Evolutionary conservation across 2,329 filamentous ascomycete species (phyloP), one percentile per base, ranked within the genome.

Genomic region (Alternaria atra): DNA sequence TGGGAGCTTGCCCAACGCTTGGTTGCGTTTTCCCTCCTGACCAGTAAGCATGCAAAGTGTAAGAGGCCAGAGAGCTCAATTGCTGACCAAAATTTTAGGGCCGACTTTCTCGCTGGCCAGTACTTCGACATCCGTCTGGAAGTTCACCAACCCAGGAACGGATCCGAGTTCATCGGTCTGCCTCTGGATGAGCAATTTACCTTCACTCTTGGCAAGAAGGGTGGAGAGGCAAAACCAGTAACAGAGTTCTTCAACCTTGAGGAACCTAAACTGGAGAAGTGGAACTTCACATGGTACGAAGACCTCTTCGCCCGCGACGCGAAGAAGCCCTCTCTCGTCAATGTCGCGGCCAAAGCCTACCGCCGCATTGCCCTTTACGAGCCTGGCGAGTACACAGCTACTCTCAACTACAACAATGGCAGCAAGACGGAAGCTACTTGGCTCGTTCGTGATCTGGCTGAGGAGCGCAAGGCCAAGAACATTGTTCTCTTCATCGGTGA

Each of bases 261-360:
- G 2, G 91, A 94, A 76, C 90, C 92, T 20, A 80, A 87, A 75
- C 80, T 95, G 15, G 92, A 96, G 83, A 89, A 84, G 65, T 96
- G 92, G 92, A 86, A 89, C 67, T 95, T 95, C 75, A 85, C 84
- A n/a, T 95, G 91, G 90, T 94, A 87, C 73, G 92, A 94, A 82
- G 86, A 96, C 71, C 85, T 93, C 27, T 96, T 92, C 74, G 92
- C 92, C 29, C 82, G 89, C 73, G 91, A 94, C 70, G 88, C 87
- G 4, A 80, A 86, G 20, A 89, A 85, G 35, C 86, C 91, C 5
- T 91, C 89, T 1, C 73, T 93, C 20, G 92, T 96, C 79, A 91
- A 93, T 63, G 92, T 95, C 52, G 89, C 91, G 2, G 86, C 91
- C 65, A 94, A 93, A 80, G 88, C 88, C 30, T 95, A 93, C 82